phyloP scores from a whole-genome alignment of 2,329 filamentous ascomycete species.

The Eurotiales sp. region DNA sequence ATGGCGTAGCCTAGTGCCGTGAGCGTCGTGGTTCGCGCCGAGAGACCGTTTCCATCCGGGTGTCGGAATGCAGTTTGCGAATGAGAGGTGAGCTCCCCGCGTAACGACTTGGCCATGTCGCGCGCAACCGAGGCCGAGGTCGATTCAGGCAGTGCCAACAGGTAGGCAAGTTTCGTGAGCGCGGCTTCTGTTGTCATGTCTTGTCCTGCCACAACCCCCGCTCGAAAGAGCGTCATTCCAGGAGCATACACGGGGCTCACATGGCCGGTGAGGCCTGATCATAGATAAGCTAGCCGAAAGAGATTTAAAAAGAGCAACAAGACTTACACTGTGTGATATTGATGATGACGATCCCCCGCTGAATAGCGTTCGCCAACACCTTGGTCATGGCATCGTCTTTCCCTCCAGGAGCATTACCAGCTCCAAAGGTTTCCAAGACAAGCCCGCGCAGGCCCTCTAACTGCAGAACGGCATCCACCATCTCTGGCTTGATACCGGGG shows the following conservation, averaged over 20 bases:
- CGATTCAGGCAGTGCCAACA: conserved; percentile 67
- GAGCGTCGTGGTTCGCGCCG: conserved; percentile 61
- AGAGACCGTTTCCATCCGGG: conserved; percentile 55
- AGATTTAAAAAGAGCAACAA: background rate
- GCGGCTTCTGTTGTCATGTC: conserved; percentile 89
- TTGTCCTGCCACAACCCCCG: conserved; percentile 83
- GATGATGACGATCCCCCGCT: conserved; percentile 78
- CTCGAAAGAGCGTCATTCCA: conserved; percentile 71
- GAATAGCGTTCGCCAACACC: conserved; percentile 72
- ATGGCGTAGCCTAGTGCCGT: conserved; percentile 78
- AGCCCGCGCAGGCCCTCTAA: conserved; percentile 74
- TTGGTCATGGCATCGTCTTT: conserved; percentile 73
- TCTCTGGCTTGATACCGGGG: conserved; percentile 87
- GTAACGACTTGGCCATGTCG: conserved; percentile 69
- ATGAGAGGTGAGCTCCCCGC: conserved; percentile 81
- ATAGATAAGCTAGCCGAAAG: background rate
- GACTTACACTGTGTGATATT: conserved; percentile 83
- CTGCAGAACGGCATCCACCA: conserved; percentile 79
- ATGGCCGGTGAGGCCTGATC: conserved; percentile 57
- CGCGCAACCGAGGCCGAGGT: conserved; percentile 62
- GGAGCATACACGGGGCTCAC: conserved; percentile 76
- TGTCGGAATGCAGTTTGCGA: conserved; percentile 71
- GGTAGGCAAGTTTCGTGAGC: conserved; percentile 83
- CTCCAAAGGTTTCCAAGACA: conserved; percentile 87
- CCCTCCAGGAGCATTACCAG: conserved; percentile 84